Evolutionary conservation across 352 stramenopile genomes (phyloP).

Genomic region (Phytophthora syringae): DNA sequence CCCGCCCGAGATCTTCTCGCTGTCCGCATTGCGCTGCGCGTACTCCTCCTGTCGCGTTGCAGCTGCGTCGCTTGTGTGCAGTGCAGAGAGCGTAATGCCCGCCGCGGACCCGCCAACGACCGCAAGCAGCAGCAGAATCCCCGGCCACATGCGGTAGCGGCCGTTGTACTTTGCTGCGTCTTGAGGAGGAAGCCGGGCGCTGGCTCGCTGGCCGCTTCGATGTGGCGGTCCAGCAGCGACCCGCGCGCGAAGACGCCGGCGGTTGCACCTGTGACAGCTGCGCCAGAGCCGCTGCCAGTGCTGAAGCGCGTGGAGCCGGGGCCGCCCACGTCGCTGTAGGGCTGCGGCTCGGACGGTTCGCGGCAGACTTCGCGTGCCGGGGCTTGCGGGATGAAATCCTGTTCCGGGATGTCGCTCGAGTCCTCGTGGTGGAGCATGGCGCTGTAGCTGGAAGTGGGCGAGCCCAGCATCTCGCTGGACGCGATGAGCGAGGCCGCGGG

Average conservation of each 20-base stretch:
- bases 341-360: conserved; percentile 18
- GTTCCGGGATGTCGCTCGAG: conserved; percentile 31
- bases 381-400: conserved; percentile 29
- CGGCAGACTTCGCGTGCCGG: conserved; percentile 36
- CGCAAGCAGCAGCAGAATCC: conserved; percentile 45
- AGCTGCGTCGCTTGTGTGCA: conserved; percentile 24
- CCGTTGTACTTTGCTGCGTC: conserved; percentile 57
- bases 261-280: conserved; percentile 1
- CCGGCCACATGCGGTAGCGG: conserved; percentile 55
- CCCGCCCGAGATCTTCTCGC: conserved; percentile 22
- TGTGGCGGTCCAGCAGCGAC: conserved; percentile 57
- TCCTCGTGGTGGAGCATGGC: conserved; percentile 35
- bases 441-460: conserved; percentile 35
- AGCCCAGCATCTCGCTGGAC: conserved; percentile 39
- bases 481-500: conserved; percentile 26
- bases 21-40: conserved; percentile 31
- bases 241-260: conserved; percentile 47
- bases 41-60: conserved; percentile 31
- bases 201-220: conserved; percentile 42
- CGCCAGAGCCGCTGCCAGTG: conserved; percentile 7
- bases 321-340: conserved; percentile 6
- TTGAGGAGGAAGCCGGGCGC: conserved; percentile 19
- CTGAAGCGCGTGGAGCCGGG: conserved; percentile 18
- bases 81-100: conserved; percentile 38
- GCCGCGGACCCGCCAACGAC: conserved; percentile 39